Evolutionary conservation across 1,284 basidiomycete species (phyloP).

Genomic region (Vanrija pseudolonga): DNA sequence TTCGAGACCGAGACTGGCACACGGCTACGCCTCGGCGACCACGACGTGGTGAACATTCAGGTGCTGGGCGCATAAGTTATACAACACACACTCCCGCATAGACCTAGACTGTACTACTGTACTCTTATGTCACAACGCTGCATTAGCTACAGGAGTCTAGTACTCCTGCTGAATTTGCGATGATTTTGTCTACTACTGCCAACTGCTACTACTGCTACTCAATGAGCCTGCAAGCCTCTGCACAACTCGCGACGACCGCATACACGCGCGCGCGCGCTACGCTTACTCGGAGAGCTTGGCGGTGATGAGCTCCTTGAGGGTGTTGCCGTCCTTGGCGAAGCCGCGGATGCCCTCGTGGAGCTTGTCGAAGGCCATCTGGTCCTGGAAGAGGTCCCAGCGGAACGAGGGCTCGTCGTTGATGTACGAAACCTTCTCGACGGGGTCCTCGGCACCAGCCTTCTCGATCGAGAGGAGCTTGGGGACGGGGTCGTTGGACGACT

Average conservation of each 20-base stretch:
- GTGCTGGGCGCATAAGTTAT: constrained; percentile 1
- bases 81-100: background rate
- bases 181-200: no score
- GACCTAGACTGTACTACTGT: background rate
- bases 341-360: constrained; percentile 93
- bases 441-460: constrained; percentile 59
- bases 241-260: background rate
- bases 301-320: constrained; percentile 78
- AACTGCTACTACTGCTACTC: no score
- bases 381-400: constrained; percentile 86
- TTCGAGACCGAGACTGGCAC: no score
- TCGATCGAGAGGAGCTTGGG: constrained; percentile 74
- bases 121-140: no score
- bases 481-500: constrained; percentile 70
- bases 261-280: background rate
- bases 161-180: no score
- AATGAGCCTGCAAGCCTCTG: no score
- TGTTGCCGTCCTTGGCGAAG: constrained; percentile 91
- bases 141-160: no score
- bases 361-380: constrained; percentile 94
- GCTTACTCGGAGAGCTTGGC: constrained; percentile 60
- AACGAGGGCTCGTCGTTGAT: constrained; percentile 93
- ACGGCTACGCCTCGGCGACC: constrained; percentile 4
- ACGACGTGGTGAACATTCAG: constrained; percentile 13
- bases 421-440: constrained; percentile 75